Percentiles rank a stretch among this genome's conserved stretches.
These are phyloP conservation scores for Chlorella ohadii DNA, from an alignment of 139 green algal genomes.

Conservation along the genomic window DNA sequence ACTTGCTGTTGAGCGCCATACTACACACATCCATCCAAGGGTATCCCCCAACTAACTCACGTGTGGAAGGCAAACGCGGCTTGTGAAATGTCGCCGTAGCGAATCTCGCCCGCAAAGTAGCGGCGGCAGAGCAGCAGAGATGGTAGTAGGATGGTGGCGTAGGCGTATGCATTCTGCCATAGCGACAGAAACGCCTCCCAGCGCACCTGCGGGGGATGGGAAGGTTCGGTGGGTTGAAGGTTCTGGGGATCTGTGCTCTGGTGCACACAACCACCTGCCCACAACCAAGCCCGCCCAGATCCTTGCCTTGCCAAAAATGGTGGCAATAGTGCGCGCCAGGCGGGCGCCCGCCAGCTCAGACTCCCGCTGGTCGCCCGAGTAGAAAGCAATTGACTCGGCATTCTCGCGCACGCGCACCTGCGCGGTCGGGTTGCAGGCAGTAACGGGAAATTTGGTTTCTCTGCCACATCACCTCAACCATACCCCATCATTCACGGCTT, in stretches of 20 bases:
- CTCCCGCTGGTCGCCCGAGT: conserved; percentile 75
- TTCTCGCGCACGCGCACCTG: conserved; percentile 69
- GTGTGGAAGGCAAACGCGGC: conserved; percentile 48
- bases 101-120: conserved; percentile 78
- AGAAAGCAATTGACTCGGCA: conserved; percentile 95
- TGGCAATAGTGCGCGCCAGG: conserved; percentile 44
- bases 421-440: not conserved
- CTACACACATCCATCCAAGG: too few species aligned
- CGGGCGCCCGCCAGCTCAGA: conserved; percentile 9
- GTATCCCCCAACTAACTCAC: not conserved
- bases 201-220: not conserved
- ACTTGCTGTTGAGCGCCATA: too few species aligned
- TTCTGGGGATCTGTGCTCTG: too few species aligned
- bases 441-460: too few species aligned
- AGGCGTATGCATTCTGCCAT: conserved; percentile 79
- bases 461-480: too few species aligned
- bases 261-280: too few species aligned
- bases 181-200: conserved; percentile 69
- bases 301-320: conserved; percentile 24
- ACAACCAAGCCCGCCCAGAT: too few species aligned
- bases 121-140: conserved; percentile 77
- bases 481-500: too few species aligned
- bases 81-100: conserved; percentile 82
- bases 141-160: conserved; percentile 85
- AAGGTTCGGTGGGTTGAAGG: not conserved